A percentile compares a stretch with the other conserved stretches of the same genome.
Evolutionary conservation across 352 stramenopile species (phyloP).

Genomic region (Pythium brachiatum): DNA sequence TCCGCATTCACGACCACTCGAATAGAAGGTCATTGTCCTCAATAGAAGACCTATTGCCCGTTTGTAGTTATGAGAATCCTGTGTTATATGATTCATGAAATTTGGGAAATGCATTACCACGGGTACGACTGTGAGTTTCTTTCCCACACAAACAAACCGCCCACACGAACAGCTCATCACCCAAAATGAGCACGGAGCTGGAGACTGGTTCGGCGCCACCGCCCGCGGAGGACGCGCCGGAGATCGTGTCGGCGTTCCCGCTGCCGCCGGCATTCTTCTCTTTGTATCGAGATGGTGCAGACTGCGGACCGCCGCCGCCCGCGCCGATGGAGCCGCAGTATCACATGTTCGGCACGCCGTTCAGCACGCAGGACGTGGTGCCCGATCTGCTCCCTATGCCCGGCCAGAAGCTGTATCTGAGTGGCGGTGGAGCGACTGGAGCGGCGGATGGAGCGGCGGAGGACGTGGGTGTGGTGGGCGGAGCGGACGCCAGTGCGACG

Average conservation of each 20-base stretch:
- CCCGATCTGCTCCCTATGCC: constrained; percentile 64
- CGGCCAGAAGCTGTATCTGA: constrained; percentile 62
- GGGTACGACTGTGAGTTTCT: no score
- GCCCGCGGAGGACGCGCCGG: constrained; percentile 43
- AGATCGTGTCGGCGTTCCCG: constrained; percentile 86
- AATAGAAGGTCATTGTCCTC: neutral
- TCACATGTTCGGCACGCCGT: constrained; percentile 85
- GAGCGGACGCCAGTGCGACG: constrained; percentile 7
- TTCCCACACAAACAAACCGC: neutral
- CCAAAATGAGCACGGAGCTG: constrained; percentile 11
- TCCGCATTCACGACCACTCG: neutral
- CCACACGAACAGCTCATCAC: constrained; percentile 1
- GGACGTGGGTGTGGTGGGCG: constrained; percentile 8
- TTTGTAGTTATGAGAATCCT: neutral
- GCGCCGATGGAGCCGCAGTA: constrained; percentile 77
- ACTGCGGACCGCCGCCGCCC: constrained; percentile 51
- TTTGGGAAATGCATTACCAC: neutral
- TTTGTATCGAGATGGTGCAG: constrained; percentile 59
- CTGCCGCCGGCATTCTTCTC: constrained; percentile 75
- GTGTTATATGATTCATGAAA: neutral
- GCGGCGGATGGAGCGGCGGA: neutral
- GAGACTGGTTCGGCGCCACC: constrained; percentile 11
- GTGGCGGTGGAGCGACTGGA: neutral
- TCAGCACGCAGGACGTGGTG: constrained; percentile 78
- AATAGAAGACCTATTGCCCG: neutral